Conservation (phyloP, 2,329 filamentous ascomycete species). For the Trichoderma sp. region DNA sequence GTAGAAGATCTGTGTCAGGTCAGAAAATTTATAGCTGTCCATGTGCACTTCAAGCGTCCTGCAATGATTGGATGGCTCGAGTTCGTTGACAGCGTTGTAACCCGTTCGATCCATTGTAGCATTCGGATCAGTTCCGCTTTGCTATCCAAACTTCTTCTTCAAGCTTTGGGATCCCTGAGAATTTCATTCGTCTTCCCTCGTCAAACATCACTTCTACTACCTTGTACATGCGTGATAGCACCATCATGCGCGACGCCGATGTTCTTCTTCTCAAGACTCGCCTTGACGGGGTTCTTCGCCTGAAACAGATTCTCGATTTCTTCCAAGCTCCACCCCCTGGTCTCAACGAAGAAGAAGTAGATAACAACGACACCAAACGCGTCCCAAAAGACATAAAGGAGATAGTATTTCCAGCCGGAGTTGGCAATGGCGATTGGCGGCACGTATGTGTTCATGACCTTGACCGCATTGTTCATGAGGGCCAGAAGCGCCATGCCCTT, state of each 20-base stretch:
- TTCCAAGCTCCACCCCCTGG: constrained; percentile 12
- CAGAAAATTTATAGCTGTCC: not conserved
- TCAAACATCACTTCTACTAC: not conserved
- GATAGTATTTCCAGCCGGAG: constrained; percentile 10
- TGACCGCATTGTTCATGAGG: constrained; percentile 15
- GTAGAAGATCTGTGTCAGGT: too few relatives aligned
- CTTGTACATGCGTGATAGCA: constrained; percentile 4
- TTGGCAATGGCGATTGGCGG: constrained; percentile 12
- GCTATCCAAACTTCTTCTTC: not conserved
- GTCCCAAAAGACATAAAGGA: constrained; percentile 13
- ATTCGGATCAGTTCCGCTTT: constrained; percentile 2
- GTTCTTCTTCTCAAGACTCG: constrained; percentile 11
- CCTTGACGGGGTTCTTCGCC: constrained; percentile 7
- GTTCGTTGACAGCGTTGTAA: not conserved
- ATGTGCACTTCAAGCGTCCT: constrained; percentile 2
- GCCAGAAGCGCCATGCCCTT: constrained; percentile 15
- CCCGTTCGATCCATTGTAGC: not conserved
- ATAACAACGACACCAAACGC: constrained; percentile 13
- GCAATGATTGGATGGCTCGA: not conserved
- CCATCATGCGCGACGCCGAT: not conserved
- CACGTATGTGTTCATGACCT: constrained; percentile 16
- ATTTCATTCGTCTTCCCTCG: not conserved
- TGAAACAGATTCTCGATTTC: constrained; percentile 4
- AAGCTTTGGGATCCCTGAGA: not conserved
- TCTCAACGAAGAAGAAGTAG: constrained; percentile 14